These are phyloP conservation scores for Loxodes magnus DNA, from an alignment of 73 alveolate genomes.

Conservation along the genomic window DNA sequence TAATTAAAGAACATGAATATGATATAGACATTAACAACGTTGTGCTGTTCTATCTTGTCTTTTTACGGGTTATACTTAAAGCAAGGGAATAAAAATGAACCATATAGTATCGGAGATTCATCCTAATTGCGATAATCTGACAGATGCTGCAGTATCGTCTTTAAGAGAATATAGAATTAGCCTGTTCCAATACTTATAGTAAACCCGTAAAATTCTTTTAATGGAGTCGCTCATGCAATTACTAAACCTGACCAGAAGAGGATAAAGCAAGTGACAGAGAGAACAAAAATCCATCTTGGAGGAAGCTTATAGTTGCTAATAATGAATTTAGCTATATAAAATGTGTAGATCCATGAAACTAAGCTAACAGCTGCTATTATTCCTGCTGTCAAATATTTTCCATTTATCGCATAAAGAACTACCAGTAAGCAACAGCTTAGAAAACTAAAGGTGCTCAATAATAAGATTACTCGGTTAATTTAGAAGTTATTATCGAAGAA, in stretches of 20 bases:
- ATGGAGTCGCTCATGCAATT: not conserved
- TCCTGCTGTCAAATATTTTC: too few relatives aligned
- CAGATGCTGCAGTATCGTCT: constrained; percentile 13
- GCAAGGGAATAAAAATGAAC: constrained; percentile 65
- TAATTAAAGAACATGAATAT: constrained; percentile 10
- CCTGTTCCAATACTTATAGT: constrained; percentile 24
- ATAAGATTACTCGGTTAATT: too few relatives aligned
- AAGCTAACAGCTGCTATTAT: too few relatives aligned
- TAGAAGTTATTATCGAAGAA: too few relatives aligned
- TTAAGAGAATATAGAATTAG: constrained; percentile 15
- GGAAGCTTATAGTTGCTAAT: too few relatives aligned
- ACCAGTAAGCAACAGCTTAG: too few relatives aligned
- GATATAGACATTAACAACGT: constrained; percentile 19
- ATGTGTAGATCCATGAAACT: too few relatives aligned
- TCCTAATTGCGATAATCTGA: constrained; percentile 19
- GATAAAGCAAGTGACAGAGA: constrained; percentile 21
- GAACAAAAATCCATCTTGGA: not conserved
- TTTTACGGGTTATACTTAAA: constrained; percentile 44
- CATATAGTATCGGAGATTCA: constrained; percentile 39
- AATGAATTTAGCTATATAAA: constrained; percentile 6
- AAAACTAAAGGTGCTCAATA: too few relatives aligned
- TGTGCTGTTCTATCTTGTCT: constrained; percentile 25
- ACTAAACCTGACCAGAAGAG: constrained; percentile 12
- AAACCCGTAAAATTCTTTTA: constrained; percentile 28
- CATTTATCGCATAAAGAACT: too few relatives aligned